Base-by-base conservation (phyloP, 192 early-diverging fungal species). In the Coemansia sp. region DNA sequence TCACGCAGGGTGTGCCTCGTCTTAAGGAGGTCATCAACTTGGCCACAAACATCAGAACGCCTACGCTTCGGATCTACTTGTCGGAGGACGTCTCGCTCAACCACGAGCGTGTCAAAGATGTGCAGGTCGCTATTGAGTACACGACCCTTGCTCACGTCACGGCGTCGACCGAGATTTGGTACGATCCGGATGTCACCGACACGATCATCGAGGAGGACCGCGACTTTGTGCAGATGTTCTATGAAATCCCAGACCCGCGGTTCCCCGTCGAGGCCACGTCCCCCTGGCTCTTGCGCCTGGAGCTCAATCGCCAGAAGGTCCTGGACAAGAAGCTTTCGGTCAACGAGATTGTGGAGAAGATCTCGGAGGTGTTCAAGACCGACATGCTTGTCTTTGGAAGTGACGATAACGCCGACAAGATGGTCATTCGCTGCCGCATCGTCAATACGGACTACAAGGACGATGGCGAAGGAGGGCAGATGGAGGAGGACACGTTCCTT, bases 1-100 rank as follows among this genome's bases (percentile, higher is more conserved):
- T 97, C 10, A 98, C 95, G 10, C 88, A 92, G 55, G 97, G 97
- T 85, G 95, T 99, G 34, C 97, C 97, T 55, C 93, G 97, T 82
- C 74, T 99, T 61, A 97, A 97, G 85, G 97, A 99, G 83, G 93
- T 99, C 62, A 98, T 99, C 83, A 99, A 97, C 82, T 94, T 97
- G 18, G 94, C 97, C 28, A 93, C 86, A 34, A 95, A 95, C 79
- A 92, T 96, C 69, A 95, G 93, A 75, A 99, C 97, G 36, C 97
- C 97, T 16, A 83, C 86, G 30, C 67, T 96, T 70, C 85, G 86
- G 47, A 84, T 97, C 24, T 92, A 82, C 68, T 69, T 96, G 76
- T 83, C 78, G 16, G 68, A 82, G 4, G 88, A 92, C 54, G 86
- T 89, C 62, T 80, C 85, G 14, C 81, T 81, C 32, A 88, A 90